These are phyloP conservation scores for Macadamia tetraphylla DNA, from an alignment of 164 flowering plant genomes.

Conservation along the genomic window DNA sequence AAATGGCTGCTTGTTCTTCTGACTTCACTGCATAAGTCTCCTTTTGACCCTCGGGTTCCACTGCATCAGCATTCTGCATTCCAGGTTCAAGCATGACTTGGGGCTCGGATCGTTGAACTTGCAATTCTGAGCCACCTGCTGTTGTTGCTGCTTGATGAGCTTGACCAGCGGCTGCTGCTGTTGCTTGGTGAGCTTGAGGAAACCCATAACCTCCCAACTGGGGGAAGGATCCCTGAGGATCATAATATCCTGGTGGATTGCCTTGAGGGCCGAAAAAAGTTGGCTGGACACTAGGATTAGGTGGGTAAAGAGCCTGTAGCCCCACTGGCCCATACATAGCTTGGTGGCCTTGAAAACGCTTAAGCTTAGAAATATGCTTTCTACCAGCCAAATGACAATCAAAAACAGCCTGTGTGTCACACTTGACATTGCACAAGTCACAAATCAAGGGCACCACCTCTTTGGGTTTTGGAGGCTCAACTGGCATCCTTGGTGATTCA, in stretches of 20 bases:
- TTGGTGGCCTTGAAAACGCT: slow-evolving; percentile 39
- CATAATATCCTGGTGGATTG: slow-evolving; percentile 4
- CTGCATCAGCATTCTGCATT: neutral
- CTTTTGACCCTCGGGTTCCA: slow-evolving; percentile 1
- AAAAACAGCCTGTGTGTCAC: slow-evolving; percentile 14
- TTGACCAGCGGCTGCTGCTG: neutral
- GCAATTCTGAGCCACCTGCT: slow-evolving; percentile 4
- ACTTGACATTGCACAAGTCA: slow-evolving; percentile 46
- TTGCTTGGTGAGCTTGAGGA: slow-evolving; percentile 8
- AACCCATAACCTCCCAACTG: neutral
- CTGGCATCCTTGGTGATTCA: slow-evolving; percentile 19
- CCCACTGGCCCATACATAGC: slow-evolving; percentile 30
- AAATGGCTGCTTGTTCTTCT: slow-evolving; percentile 6
- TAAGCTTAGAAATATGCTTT: slow-evolving; percentile 36
- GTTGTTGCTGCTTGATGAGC: neutral
- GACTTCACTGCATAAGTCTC: neutral
- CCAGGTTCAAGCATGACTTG: slow-evolving; percentile 4
- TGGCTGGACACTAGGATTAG: slow-evolving; percentile 20
- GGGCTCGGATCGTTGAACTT: neutral
- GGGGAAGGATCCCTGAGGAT: slow-evolving; percentile 9
- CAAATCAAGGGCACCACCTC: slow-evolving; percentile 37
- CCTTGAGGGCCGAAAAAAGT: slow-evolving; percentile 11
- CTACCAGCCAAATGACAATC: slow-evolving; percentile 14
- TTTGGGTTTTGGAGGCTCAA: slow-evolving; percentile 37
- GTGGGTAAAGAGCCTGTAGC: slow-evolving; percentile 33